Evolutionary conservation across 2,329 filamentous ascomycete species (phyloP), one percentile per base, ranked within the genome.

Genomic region (Hymenoscyphus repandus): DNA sequence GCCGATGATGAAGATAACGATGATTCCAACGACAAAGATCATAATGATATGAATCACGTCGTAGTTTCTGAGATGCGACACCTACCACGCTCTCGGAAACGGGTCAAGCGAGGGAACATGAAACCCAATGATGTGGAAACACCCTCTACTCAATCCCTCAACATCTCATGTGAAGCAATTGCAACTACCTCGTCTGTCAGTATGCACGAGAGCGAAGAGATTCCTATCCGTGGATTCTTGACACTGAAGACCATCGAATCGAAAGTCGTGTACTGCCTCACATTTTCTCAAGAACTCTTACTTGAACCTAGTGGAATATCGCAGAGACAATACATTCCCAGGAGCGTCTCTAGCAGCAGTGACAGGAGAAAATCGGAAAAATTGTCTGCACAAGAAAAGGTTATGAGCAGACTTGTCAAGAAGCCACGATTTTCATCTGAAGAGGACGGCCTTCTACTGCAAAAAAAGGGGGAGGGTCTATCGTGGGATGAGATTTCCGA

Each of bases 151-250:
- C 33, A 47, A 51, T 46, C 53, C 49, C 50, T 53, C 45, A 39
- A 51, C 34, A 42, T 57, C 37, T 52, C 45, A 57, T 51, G 33
- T 53, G 45, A 53, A 55, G 52, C 50, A 18, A 43, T 34, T 49
- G 45, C 45, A 53, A 46, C 47, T 13, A 51, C 43, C 39, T 55
- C 36, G 15, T 53, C 44, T 45, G 33, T 30, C 13, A 44, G 34
- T 50, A 46, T 50, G 34, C 40, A 55, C 39, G 50, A 56, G 53
- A 58, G 55, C 43, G 53, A 58, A 54, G 53, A 58, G 44, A 52
- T 58, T 36, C 49, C 53, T 31, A 51, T 58, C 45, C 44, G 47
- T 40, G 44, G 53, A 54, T 50, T 44, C 47, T 51, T 56, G 20
- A 54, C 47, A 46, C 46, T 58, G 17, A 52, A 57, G 50, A 55